phyloP scores from a whole-genome alignment of 164 flowering plant species.

The Buxus sempervirens region DNA sequence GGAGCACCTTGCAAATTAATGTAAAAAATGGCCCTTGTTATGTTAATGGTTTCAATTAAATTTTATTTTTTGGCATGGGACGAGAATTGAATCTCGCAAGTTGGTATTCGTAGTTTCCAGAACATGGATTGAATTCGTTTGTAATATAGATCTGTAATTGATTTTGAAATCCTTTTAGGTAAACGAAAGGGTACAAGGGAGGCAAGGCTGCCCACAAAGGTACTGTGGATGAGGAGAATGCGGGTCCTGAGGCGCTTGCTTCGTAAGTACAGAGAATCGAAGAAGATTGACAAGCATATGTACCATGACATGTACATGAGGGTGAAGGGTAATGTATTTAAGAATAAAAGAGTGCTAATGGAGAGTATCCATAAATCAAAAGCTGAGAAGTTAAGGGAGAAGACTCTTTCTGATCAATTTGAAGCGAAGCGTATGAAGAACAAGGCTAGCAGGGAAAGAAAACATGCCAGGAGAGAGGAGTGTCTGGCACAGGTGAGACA shows the following conservation, averaged over 20 bases:
- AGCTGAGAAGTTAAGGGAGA: background rate
- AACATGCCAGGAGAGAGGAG: conserved; percentile 6
- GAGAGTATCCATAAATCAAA: background rate
- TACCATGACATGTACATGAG: background rate
- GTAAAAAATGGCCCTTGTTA: background rate
- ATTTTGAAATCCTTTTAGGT: background rate
- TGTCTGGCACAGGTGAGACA: conserved; percentile 4
- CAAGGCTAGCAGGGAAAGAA: background rate
- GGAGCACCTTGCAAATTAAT: too few species aligned
- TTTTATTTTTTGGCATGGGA: background rate
- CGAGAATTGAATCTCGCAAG: background rate
- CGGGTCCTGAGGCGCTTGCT: background rate
- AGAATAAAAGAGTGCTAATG: background rate
- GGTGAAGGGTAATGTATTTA: background rate
- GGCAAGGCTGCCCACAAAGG: background rate
- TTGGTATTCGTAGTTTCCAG: background rate
- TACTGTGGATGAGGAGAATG: background rate
- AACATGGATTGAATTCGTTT: background rate
- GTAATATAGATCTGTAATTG: background rate
- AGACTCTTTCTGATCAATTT: background rate
- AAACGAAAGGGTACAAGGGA: background rate
- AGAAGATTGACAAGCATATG: conserved; percentile 2
- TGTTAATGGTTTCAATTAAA: background rate
- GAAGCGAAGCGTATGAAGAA: background rate
- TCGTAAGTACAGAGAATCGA: background rate